Evolutionary conservation across 768 basidiomycete species (phyloP).

Genomic region (Leccinum barrowsii): DNA sequence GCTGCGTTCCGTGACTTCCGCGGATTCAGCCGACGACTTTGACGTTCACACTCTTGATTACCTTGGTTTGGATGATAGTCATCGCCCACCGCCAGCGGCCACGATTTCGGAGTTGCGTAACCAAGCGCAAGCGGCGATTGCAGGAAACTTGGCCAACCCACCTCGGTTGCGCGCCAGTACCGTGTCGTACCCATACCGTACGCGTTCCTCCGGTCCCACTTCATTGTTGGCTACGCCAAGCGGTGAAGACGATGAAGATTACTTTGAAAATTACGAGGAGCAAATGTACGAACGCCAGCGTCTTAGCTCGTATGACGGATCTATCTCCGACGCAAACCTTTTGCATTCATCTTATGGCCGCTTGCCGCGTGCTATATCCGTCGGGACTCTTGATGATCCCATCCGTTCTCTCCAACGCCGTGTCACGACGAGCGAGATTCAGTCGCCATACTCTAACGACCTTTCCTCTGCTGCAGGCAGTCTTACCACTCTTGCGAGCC

Average conservation of each 20-base stretch:
- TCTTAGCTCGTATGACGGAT: conserved; percentile 59
- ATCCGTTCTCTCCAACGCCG: conserved; percentile 67
- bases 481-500: conserved; percentile 24
- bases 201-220: conserved; percentile 53
- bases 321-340: conserved; percentile 48
- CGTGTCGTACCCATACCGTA: conserved; percentile 89
- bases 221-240: conserved; percentile 62
- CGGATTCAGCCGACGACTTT: conserved; percentile 81
- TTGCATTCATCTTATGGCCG: conserved; percentile 55
- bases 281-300: conserved; percentile 49
- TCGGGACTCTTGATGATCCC: conserved; percentile 83
- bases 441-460: conserved; percentile 55
- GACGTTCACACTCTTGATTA: conserved; percentile 96
- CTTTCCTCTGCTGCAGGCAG: conserved; percentile 38
- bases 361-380: conserved; percentile 83
- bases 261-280: conserved; percentile 58
- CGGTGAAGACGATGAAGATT: conserved; percentile 72
- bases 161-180: conserved; percentile 85
- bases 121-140: conserved; percentile 88
- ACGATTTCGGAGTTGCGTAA: conserved; percentile 86
- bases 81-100: conserved; percentile 73
- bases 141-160: conserved; percentile 75
- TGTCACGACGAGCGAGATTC: conserved; percentile 53
- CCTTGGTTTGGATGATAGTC: conserved; percentile 84
- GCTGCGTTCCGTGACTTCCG: conserved; percentile 74